Evolutionary conservation across 2,329 filamentous ascomycete species (phyloP).

Genomic region (Neofusicoccum sp.): DNA sequence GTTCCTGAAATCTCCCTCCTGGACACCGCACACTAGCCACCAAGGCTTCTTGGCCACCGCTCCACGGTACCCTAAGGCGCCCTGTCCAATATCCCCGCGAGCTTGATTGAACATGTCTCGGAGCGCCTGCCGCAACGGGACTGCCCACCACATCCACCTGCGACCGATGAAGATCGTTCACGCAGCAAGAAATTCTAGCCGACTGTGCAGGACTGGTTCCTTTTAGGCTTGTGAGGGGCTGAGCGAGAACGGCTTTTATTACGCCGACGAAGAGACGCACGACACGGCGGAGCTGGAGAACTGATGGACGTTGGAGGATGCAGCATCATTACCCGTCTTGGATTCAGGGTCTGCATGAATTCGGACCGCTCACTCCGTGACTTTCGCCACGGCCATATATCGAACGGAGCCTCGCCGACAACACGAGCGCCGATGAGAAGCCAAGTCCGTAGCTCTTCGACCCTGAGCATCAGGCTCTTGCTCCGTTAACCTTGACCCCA

Average conservation of each 20-base stretch:
- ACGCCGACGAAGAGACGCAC: too few species aligned
- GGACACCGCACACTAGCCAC: not conserved
- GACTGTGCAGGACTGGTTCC: not conserved
- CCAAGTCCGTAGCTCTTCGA: too few species aligned
- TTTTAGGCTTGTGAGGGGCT: not conserved
- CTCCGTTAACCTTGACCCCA: too few species aligned
- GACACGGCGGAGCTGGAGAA: not conserved
- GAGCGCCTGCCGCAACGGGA: conserved; percentile 7
- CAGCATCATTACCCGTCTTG: not conserved
- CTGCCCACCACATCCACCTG: not conserved
- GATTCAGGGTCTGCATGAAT: not conserved
- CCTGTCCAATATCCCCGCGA: not conserved
- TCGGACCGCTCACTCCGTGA: not conserved
- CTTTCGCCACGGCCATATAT: not conserved
- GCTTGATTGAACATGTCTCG: conserved; percentile 13
- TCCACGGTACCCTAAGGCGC: not conserved
- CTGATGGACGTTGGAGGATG: not conserved
- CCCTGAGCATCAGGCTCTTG: too few species aligned
- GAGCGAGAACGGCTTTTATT: too few species aligned
- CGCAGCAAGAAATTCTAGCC: not conserved
- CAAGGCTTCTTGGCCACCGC: not conserved
- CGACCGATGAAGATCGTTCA: not conserved
- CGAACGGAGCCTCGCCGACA: not conserved
- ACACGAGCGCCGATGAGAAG: too few species aligned
- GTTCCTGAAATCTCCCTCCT: not conserved